Percentiles rank a stretch among this genome's conserved stretches.
phyloP scores from a whole-genome alignment of 345 rosid species.

The Euphorbia lathyris region DNA sequence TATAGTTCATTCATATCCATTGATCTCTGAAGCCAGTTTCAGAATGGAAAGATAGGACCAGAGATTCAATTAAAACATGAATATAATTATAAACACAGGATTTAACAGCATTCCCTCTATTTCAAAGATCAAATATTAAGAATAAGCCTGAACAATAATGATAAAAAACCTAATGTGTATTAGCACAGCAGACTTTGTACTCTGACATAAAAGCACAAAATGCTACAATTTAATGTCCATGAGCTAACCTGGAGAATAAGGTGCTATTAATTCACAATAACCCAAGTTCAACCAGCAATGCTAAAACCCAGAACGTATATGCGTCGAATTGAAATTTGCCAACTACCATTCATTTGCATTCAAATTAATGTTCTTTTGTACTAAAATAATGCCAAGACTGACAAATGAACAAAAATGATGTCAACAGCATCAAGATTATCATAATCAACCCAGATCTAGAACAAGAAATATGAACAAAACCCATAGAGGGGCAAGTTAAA shows the following conservation, averaged over 20 bases:
- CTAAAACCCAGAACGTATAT: neutral
- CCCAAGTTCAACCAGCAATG: too few species aligned
- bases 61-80: neutral
- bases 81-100: neutral
- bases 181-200: neutral
- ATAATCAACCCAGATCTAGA: neutral
- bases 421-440: neutral
- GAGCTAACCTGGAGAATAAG: neutral
- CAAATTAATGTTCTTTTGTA: neutral
- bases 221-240: neutral
- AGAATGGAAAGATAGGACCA: neutral
- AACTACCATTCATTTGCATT: neutral
- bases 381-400: too few species aligned
- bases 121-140: neutral
- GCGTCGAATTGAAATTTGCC: neutral
- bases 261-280: too few species aligned
- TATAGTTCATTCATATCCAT: neutral
- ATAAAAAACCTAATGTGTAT: neutral
- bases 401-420: neutral
- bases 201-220: neutral
- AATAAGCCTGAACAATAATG: neutral
- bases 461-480: neutral
- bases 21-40: neutral
- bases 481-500: neutral
- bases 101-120: neutral